Base-by-base conservation (phyloP, 2,329 filamentous ascomycete species). In the Remersonia thermophila region DNA sequence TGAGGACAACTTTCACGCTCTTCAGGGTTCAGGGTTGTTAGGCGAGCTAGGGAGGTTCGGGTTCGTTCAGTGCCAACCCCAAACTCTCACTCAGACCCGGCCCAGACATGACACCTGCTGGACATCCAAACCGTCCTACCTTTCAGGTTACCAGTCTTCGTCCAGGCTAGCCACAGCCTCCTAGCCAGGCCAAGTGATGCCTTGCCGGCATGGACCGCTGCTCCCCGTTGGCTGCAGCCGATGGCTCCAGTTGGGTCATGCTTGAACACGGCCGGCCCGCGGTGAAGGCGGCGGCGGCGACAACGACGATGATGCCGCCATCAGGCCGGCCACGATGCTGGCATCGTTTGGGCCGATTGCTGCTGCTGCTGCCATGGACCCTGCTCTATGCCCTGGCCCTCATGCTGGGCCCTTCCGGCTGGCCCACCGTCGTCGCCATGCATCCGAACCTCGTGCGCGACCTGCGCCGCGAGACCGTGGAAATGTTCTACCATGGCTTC, bases 401-500 rank as follows among this genome's bases (percentile, higher is more conserved):
- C 16, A 27, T 57, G 4, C 47, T 53, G 20, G 31, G 38, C 25
- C 32, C 42, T n/a, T 18, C 55, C 33, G 50, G 59, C 58, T 68
- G 65, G 63, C 54, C 58, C 20, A 52, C 50, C 3, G 57, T 52
- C 13, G 46, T 45, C 35, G 66, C 69, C 26, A 78, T 80, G 73
- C 65, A 65, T 28, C 59, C 66, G n/a, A 63, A 62, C 40, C 66
- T 63, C 48, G 61, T 78, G 40, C 63, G 65, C 33, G 61, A 68
- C 48, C 56, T 80, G 50, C 67, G 75, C 36, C 65, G 63, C 45
- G 69, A 76, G 39, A 77, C 74, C 9, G 71, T 77, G 39, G 70
- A 83, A 48, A 85, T 96, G 71, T 96, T 96, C 65, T 94, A 93
- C 59, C 91, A 98, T 66, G 91, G 91, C 41, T 96, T 79, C 63